Evolutionary conservation across 1,284 basidiomycete species (phyloP).

Genomic region (Bondarzewia mesenterica): DNA sequence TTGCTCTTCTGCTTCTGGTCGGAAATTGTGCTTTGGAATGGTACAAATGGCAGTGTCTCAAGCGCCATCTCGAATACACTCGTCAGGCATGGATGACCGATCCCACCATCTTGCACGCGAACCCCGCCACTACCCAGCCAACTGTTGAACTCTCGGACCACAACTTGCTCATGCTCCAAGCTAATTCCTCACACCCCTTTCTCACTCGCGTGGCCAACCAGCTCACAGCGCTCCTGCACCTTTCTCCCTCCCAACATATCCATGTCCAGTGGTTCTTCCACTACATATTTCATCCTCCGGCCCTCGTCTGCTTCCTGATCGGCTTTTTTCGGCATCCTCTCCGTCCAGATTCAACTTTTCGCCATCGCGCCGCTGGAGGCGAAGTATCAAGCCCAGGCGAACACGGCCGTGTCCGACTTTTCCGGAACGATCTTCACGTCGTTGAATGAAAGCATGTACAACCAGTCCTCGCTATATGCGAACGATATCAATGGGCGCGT

Average conservation of each 20-base stretch:
- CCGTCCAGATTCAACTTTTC: slow-evolving; percentile 79
- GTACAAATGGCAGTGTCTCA: slow-evolving; percentile 73
- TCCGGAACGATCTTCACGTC: slow-evolving; percentile 64
- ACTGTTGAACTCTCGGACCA: slow-evolving; percentile 58
- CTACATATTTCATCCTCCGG: slow-evolving; percentile 87
- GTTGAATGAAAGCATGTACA: slow-evolving; percentile 75
- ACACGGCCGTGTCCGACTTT: slow-evolving; percentile 56
- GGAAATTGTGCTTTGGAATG: slow-evolving; percentile 65
- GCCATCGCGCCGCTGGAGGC: slow-evolving; percentile 65
- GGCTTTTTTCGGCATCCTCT: slow-evolving; percentile 85
- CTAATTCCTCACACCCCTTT: slow-evolving; percentile 60
- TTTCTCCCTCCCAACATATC: slow-evolving; percentile 53
- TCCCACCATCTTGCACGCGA: slow-evolving; percentile 44
- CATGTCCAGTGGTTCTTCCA: slow-evolving; percentile 76
- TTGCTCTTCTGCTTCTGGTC: slow-evolving; percentile 56
- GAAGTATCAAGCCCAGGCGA: slow-evolving; percentile 53
- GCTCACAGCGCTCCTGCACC: slow-evolving; percentile 39
- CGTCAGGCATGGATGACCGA: slow-evolving; percentile 71
- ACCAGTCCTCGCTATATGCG: slow-evolving; percentile 75
- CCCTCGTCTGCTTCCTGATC: slow-evolving; percentile 83
- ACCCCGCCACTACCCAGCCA: slow-evolving; percentile 28
- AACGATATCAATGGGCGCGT: slow-evolving; percentile 68
- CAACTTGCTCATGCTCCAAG: slow-evolving; percentile 68
- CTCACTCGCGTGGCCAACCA: slow-evolving; percentile 55
- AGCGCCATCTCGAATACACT: slow-evolving; percentile 55